phyloP scores from a whole-genome alignment of 108 stramenopile species.

The Discostella pseudostelligera region DNA sequence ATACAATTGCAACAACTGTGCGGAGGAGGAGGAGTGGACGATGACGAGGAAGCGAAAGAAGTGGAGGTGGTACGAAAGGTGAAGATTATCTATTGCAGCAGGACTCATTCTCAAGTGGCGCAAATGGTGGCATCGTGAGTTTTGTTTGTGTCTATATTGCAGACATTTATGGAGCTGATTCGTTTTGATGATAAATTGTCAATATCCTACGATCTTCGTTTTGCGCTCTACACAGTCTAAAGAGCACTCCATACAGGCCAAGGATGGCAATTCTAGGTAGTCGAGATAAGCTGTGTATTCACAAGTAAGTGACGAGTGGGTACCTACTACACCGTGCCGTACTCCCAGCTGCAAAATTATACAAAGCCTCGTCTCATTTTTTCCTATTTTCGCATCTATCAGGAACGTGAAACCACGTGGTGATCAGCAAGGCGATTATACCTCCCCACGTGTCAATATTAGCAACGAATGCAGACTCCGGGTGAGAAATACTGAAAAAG shows the following conservation, averaged over 20 bases:
- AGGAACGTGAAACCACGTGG: conserved; percentile 36
- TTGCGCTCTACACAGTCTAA: conserved; percentile 44
- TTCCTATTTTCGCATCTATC: too few species aligned
- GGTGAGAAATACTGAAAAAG: conserved; percentile 55
- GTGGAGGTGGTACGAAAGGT: conserved; percentile 11
- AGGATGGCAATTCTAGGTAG: conserved; percentile 86
- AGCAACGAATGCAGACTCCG: conserved; percentile 59
- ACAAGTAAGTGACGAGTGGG: conserved; percentile 40
- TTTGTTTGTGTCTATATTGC: background rate
- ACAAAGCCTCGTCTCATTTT: background rate
- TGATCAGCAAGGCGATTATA: conserved; percentile 16
- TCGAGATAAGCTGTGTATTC: conserved; percentile 88
- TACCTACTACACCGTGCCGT: too few species aligned
- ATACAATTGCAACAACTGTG: background rate
- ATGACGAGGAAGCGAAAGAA: conserved; percentile 5
- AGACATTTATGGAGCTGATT: background rate
- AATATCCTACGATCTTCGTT: conserved; percentile 7
- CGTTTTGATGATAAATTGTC: background rate
- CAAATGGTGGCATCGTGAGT: conserved; percentile 88
- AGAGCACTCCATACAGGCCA: conserved; percentile 88
- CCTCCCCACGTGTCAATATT: conserved; percentile 36
- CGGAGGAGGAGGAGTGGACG: background rate
- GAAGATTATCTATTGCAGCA: conserved; percentile 86
- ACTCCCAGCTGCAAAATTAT: too few species aligned
- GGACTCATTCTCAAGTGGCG: conserved; percentile 92